phyloP scores from a whole-genome alignment of 148 eudicot species.

The Amaranthus palmeri region DNA sequence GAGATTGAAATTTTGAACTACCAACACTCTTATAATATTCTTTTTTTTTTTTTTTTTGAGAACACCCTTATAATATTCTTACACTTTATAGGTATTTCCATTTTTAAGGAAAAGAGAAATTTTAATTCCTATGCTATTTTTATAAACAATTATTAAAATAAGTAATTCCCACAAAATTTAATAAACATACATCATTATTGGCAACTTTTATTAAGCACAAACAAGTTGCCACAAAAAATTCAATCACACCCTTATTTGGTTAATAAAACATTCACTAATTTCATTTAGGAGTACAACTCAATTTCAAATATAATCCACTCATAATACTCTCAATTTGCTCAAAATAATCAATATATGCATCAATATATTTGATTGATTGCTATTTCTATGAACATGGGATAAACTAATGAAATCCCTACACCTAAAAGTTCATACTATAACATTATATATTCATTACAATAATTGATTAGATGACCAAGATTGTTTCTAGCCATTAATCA shows the following conservation, averaged over 20 bases:
- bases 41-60: too few relatives aligned
- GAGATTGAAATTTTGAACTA: too few relatives aligned
- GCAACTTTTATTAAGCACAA: too few relatives aligned
- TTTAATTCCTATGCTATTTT: too few relatives aligned
- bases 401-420: neutral
- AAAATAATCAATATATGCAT: neutral
- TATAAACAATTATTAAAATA: too few relatives aligned
- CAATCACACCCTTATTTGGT: neutral
- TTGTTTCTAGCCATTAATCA: constrained; percentile 7
- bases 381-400: constrained; percentile 11
- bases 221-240: neutral
- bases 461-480: constrained; percentile 15
- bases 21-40: too few relatives aligned
- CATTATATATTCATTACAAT: neutral
- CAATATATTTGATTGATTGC: neutral
- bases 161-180: too few relatives aligned
- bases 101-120: too few relatives aligned
- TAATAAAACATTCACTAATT: neutral
- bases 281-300: neutral
- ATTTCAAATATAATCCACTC: constrained; percentile 7
- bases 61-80: too few relatives aligned
- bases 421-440: neutral
- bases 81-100: too few relatives aligned
- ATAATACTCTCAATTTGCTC: neutral
- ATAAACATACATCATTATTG: too few relatives aligned